Evolutionary conservation across 2,329 filamentous ascomycete species (phyloP), one percentile per base, ranked within the genome.

Genomic region (Raffaelea ambrosiae): DNA sequence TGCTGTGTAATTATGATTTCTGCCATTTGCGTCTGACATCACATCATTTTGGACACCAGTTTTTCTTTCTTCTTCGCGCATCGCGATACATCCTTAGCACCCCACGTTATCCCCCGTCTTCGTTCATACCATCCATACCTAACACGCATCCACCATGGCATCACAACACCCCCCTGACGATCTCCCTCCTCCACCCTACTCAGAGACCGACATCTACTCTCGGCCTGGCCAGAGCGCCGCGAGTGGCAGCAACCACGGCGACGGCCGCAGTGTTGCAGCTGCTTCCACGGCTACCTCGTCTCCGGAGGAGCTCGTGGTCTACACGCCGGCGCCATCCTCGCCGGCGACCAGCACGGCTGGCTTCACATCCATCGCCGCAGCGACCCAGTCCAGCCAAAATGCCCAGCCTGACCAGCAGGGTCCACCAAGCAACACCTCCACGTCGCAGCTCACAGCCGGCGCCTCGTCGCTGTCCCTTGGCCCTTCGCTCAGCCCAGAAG

Each of bases 161-260:
- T 61, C 61, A 54, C 62, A 58, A 29, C 7, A 7, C 26, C 26
- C 26, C 14, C 56, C 61, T 29, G 62, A 68, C 48, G 66, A 73
- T 50, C 58, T 61, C 8, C 73, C 76, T 19, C 76, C 76, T 39
- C 75, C 76, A 4, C 77, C 77, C 5, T 81, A 81, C 55, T 71
- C 71, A 36, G 76, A 77, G 59, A 78, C 73, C 16, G 76, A 80
- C 58, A 69, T 76, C 35, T 76, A 71, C 62, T 77, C 73, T 14
- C 65, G 57, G 44, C 62, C 71, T 3, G 64, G 64, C 26, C 56
- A 54, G 35, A 46, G 21, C 41, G 52, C 50, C 41, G 54, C 26
- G 48, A 35, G 44, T 19, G 7, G 41, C 41, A 3, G 26, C 26
- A 7, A 29, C 13, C 7, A 13, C 13, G 26, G 26, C 13, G 26